These are phyloP conservation scores for Nicotiana rustica DNA, from an alignment of 305 asterid genomes.

Conservation along the genomic window DNA sequence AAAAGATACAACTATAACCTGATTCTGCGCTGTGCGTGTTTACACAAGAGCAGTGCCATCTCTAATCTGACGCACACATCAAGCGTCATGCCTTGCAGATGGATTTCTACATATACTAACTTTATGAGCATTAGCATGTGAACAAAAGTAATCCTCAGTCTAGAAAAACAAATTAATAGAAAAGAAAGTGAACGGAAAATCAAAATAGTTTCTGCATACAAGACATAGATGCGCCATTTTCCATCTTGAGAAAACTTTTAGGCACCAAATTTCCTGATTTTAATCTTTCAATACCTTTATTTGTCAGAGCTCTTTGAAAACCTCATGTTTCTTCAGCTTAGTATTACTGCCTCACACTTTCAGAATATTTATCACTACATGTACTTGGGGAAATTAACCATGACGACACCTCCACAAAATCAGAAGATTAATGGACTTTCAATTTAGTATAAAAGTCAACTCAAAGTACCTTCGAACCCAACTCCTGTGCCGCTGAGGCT, in stretches of 20 bases:
- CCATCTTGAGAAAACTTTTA: background rate
- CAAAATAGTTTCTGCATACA: background rate
- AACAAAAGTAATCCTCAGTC: background rate
- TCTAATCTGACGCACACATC: background rate
- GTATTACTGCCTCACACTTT: background rate
- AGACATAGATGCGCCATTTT: background rate
- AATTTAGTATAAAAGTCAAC: background rate
- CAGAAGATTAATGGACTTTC: background rate
- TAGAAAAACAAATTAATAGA: background rate
- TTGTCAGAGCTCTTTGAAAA: background rate
- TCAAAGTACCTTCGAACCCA: constrained; percentile 66
- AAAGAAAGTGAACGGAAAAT: background rate
- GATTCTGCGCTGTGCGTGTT: too few species aligned
- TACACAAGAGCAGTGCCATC: background rate
- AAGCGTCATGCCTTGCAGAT: background rate
- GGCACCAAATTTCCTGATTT: background rate
- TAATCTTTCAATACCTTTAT: background rate
- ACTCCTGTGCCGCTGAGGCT: constrained; percentile 79
- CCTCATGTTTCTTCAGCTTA: background rate
- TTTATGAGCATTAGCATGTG: background rate
- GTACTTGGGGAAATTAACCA: background rate
- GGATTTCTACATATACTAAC: background rate
- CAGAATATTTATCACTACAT: background rate
- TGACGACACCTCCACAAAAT: constrained; percentile 16
- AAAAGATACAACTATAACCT: background rate